Percentiles rank a stretch among this genome's conserved stretches.
These are phyloP conservation scores for Diospyros lotus DNA, from an alignment of 148 eudicot genomes.

Conservation along the genomic window DNA sequence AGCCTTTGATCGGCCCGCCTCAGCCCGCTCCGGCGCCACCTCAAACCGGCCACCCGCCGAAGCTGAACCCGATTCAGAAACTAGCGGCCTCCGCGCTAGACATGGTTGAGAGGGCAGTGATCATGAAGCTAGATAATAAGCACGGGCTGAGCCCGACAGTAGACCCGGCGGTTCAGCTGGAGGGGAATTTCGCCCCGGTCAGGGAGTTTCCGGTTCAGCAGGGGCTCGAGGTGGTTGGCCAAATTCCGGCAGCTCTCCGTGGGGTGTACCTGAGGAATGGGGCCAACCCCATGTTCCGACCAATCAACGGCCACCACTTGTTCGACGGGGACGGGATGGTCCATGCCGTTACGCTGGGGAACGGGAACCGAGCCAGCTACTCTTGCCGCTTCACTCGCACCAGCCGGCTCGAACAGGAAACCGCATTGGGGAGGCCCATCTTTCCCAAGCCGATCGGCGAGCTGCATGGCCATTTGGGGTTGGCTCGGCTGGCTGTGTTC, in stretches of 20 bases:
- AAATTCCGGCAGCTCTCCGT: conserved; percentile 29
- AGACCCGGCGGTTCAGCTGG: conserved; percentile 42
- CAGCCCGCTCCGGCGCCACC: neutral
- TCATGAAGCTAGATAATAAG: conserved; percentile 17
- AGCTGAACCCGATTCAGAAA: conserved; percentile 42
- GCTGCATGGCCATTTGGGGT: conserved; percentile 50
- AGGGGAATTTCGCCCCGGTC: conserved; percentile 57
- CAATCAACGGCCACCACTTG: conserved; percentile 44
- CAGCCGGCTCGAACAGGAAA: conserved; percentile 44
- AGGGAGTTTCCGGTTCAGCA: conserved; percentile 39
- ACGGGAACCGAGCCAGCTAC: conserved; percentile 29
- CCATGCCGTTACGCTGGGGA: conserved; percentile 42
- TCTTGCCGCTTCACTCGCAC: conserved; percentile 57
- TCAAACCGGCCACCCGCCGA: neutral
- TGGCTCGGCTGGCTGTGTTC: conserved; percentile 41
- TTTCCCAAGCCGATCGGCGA: conserved; percentile 67
- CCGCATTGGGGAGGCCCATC: conserved; percentile 19
- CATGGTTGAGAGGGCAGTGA: conserved; percentile 28
- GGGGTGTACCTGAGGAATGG: conserved; percentile 60
- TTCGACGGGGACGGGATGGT: conserved; percentile 72
- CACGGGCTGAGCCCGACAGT: conserved; percentile 20
- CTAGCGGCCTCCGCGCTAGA: conserved; percentile 34
- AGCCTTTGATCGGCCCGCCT: neutral
- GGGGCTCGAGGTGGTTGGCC: conserved; percentile 36
- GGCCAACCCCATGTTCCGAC: conserved; percentile 42